Evolutionary conservation across 2,329 filamentous ascomycete genomes (phyloP).

Genomic region (Colletotrichum sp.): DNA sequence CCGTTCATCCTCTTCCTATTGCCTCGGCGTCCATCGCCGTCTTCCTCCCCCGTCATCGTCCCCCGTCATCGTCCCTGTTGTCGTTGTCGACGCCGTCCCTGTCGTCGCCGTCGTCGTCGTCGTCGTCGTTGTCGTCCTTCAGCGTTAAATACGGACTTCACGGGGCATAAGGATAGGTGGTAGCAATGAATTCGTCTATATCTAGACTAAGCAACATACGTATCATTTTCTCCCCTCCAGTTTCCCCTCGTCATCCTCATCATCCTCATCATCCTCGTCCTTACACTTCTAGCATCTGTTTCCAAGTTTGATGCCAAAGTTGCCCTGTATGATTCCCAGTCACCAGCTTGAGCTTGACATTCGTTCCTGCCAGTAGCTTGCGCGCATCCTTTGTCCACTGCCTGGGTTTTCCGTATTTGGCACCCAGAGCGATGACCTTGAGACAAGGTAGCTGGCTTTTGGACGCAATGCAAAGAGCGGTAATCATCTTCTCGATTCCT

Average conservation of each 20-base stretch:
- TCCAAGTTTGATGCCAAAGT: neutral
- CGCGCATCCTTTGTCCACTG: neutral
- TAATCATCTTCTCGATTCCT: neutral
- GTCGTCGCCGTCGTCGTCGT: too few species aligned
- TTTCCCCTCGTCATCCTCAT: rapidly evolving
- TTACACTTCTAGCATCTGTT: neutral
- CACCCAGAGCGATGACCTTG: neutral
- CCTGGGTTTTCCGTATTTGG: neutral
- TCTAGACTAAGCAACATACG: too few species aligned
- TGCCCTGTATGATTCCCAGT: neutral
- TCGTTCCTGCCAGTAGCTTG: neutral
- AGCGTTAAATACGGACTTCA: rapidly evolving
- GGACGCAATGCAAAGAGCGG: neutral
- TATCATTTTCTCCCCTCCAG: too few species aligned
- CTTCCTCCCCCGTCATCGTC: too few species aligned
- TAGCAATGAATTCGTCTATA: too few species aligned
- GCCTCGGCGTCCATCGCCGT: too few species aligned
- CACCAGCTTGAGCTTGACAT: neutral
- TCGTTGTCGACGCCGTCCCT: too few species aligned
- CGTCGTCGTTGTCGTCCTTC: too few species aligned
- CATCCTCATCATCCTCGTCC: rapidly evolving
- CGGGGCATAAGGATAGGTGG: too few species aligned
- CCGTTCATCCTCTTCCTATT: too few species aligned
- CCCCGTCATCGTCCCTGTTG: too few species aligned
- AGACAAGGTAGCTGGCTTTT: neutral